Conservation (phyloP, 2,329 filamentous ascomycete species). For the Alternaria consortialis region DNA sequence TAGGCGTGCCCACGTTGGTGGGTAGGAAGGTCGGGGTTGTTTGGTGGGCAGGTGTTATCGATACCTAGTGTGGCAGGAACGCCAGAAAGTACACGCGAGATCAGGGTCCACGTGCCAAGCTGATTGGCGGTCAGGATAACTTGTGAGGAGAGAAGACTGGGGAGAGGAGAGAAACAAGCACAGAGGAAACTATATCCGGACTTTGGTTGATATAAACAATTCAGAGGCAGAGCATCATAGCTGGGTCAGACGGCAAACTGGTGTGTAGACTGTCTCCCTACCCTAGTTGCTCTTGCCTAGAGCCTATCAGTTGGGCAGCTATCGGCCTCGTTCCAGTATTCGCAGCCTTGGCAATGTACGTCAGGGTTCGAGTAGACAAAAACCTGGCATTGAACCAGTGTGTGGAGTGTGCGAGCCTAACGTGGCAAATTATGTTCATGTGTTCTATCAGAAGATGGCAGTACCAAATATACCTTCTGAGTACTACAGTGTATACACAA, state of each 20-base stretch:
- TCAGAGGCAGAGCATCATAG: neutral
- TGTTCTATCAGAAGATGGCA: neutral
- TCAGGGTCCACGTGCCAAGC: slow-evolving; percentile 43
- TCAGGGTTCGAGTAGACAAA: slow-evolving; percentile 21
- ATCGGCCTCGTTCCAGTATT: slow-evolving; percentile 12
- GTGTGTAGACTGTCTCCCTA: neutral
- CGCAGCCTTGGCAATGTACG: slow-evolving; percentile 28
- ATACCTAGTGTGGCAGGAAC: slow-evolving; percentile 11
- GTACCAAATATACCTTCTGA: neutral
- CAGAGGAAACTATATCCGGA: neutral
- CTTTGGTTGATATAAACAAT: neutral
- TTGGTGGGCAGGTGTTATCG: slow-evolving; percentile 26
- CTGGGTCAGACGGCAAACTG: slow-evolving; percentile 4
- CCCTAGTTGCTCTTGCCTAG: slow-evolving; percentile 3
- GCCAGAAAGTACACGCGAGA: slow-evolving; percentile 22
- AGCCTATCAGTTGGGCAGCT: neutral
- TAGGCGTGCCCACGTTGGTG: slow-evolving; percentile 26
- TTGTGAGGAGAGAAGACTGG: neutral
- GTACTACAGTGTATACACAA: slow-evolving; percentile 4
- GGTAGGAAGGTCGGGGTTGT: slow-evolving; percentile 17
- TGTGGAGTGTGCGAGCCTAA: neutral
- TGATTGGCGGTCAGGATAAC: slow-evolving; percentile 32
- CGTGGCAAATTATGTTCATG: neutral
- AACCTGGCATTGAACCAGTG: slow-evolving; percentile 22
- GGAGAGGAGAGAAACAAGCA: slow-evolving; percentile 3